Percentiles rank a stretch among this genome's conserved stretches.
Evolutionary conservation across 805 yeast genomes (phyloP).

Genomic region (Ogataea neopini): DNA sequence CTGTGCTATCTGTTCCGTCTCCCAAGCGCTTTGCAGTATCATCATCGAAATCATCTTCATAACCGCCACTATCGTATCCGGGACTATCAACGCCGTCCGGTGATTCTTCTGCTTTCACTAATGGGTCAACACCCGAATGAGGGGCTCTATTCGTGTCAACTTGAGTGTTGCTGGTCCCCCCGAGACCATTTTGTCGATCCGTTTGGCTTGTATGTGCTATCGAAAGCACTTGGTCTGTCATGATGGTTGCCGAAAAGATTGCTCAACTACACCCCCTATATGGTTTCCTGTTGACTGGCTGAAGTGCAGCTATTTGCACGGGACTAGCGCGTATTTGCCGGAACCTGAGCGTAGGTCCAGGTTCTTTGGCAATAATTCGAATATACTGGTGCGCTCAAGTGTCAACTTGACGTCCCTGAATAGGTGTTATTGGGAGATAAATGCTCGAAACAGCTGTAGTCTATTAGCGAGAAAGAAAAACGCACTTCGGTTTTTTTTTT

Average conservation of each 20-base stretch:
- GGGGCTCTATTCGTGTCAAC: too few relatives aligned
- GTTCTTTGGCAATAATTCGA: neutral
- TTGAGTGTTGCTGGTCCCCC: neutral
- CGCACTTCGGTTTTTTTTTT: neutral
- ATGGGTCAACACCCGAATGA: too few relatives aligned
- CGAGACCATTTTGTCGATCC: neutral
- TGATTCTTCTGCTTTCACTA: neutral
- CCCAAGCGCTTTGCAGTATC: conserved; percentile 6
- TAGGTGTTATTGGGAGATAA: neutral
- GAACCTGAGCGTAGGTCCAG: neutral
- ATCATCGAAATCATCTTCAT: conserved; percentile 9
- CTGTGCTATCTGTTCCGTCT: conserved; percentile 10
- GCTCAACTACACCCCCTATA: conserved; percentile 1
- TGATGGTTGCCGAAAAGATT: neutral
- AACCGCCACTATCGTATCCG: neutral
- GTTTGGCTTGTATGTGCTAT: neutral
- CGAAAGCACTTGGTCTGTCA: conserved; percentile 1
- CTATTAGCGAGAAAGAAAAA: conserved; percentile 7
- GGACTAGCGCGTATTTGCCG: neutral
- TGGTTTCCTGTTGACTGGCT: neutral
- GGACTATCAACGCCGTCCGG: neutral
- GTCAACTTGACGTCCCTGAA: neutral
- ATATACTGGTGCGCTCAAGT: neutral
- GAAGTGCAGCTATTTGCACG: neutral
- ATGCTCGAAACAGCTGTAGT: neutral